These are phyloP conservation scores for Linderniella brevidens DNA, from an alignment of 257 asterid species.

Conservation along the genomic window DNA sequence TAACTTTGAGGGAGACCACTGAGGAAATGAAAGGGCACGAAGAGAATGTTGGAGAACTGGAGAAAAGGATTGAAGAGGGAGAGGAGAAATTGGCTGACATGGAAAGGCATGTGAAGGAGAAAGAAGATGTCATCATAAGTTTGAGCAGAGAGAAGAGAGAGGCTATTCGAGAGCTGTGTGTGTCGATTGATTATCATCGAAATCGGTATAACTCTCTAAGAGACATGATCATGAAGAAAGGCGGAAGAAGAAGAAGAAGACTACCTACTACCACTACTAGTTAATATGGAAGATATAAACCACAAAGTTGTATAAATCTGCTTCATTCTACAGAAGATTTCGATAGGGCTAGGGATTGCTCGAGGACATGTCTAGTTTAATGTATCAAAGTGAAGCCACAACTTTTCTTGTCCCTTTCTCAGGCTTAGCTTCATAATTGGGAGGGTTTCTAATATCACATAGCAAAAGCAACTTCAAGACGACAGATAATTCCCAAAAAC, in stretches of 20 bases:
- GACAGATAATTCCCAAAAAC: too few species aligned
- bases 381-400: too few species aligned
- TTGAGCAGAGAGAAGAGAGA: conserved; percentile 70
- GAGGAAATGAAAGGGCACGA: conserved; percentile 39
- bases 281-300: too few species aligned
- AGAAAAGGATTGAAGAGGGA: conserved; percentile 53
- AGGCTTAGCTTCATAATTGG: too few species aligned
- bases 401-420: too few species aligned
- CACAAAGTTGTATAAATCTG: too few species aligned
- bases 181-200: conserved; percentile 79
- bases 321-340: too few species aligned
- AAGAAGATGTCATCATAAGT: conserved; percentile 45
- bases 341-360: too few species aligned
- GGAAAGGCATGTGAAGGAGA: conserved; percentile 40
- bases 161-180: conserved; percentile 83
- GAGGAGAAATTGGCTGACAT: conserved; percentile 54
- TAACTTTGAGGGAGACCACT: background rate
- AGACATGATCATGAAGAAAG: conserved; percentile 25
- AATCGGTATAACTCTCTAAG: conserved; percentile 55
- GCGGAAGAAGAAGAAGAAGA: conserved; percentile 16
- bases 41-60: conserved; percentile 34
- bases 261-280: background rate
- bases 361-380: too few species aligned
- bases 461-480: too few species aligned
- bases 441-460: too few species aligned